Percentiles rank a stretch among this genome's conserved stretches.
phyloP scores from a whole-genome alignment of 139 green algal species.

The Ettlia oleoabundans region DNA sequence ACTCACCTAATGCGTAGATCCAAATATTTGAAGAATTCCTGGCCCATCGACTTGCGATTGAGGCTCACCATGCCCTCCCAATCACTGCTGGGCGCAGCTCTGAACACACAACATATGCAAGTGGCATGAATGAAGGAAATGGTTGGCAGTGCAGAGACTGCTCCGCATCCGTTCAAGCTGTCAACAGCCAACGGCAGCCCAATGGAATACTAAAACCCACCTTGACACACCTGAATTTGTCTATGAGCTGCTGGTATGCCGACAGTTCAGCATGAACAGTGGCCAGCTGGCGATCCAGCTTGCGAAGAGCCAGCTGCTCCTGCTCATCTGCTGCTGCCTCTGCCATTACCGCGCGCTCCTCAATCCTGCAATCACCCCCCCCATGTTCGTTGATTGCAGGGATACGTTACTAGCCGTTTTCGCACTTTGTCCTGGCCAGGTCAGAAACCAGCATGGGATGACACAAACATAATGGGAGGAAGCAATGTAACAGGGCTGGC shows the following conservation, averaged over 20 bases:
- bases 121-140: too few species aligned
- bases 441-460: background rate
- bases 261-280: conserved; percentile 57
- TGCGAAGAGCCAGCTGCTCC: conserved; percentile 40
- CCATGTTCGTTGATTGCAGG: background rate
- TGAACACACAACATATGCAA: background rate
- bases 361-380: conserved; percentile 54
- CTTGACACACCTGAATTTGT: conserved; percentile 36
- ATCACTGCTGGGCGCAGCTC: conserved; percentile 23
- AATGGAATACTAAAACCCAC: background rate
- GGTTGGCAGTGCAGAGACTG: too few species aligned
- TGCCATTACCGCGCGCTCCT: conserved; percentile 37
- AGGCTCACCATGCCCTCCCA: conserved; percentile 65
- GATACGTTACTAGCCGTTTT: too few species aligned
- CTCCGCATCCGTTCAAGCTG: too few species aligned
- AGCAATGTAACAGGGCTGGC: background rate
- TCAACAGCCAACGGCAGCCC: too few species aligned
- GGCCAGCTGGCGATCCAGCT: conserved; percentile 42
- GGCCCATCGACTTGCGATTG: conserved; percentile 39
- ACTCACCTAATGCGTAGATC: conserved; percentile 35
- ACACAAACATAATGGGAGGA: background rate
- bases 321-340: conserved; percentile 20
- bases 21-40: conserved; percentile 69
- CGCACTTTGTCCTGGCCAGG: too few species aligned
- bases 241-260: conserved; percentile 42